These are phyloP conservation scores for Colletotrichum sp. DNA, from an alignment of 2,329 filamentous ascomycete genomes.

Conservation along the genomic window DNA sequence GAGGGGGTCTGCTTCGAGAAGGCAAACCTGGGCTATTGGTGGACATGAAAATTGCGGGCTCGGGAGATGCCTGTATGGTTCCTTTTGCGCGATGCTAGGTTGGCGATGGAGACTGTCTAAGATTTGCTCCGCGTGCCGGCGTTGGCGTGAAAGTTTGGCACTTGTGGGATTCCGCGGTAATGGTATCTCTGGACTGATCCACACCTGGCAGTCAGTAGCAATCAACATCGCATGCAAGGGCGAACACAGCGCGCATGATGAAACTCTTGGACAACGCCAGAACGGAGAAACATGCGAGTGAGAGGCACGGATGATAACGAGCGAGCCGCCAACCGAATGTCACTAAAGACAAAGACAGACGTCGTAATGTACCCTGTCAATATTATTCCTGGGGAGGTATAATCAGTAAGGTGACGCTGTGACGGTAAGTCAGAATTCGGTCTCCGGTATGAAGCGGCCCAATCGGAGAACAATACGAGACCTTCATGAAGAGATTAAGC, in stretches of 20 bases:
- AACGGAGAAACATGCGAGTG: neutral
- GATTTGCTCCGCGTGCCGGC: conserved; percentile 11
- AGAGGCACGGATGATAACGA: neutral
- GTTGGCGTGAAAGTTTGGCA: neutral
- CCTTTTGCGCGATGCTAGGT: conserved; percentile 1
- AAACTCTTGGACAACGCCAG: neutral
- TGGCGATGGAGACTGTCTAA: neutral
- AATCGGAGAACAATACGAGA: neutral
- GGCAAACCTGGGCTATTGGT: neutral
- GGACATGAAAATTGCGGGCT: neutral
- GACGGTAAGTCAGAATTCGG: neutral
- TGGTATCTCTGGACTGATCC: neutral
- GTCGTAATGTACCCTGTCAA: neutral
- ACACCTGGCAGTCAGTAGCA: neutral
- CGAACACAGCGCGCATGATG: neutral
- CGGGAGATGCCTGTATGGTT: neutral
- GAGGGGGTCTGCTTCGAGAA: neutral
- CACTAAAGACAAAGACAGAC: neutral
- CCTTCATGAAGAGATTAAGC: neutral
- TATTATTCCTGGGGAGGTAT: neutral
- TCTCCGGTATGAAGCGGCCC: neutral
- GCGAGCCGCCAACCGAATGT: neutral
- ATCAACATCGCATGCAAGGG: neutral
- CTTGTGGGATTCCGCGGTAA: neutral
- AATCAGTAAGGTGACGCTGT: neutral